phyloP scores from a whole-genome alignment of 306 rosid species.

The Rosa persica region DNA sequence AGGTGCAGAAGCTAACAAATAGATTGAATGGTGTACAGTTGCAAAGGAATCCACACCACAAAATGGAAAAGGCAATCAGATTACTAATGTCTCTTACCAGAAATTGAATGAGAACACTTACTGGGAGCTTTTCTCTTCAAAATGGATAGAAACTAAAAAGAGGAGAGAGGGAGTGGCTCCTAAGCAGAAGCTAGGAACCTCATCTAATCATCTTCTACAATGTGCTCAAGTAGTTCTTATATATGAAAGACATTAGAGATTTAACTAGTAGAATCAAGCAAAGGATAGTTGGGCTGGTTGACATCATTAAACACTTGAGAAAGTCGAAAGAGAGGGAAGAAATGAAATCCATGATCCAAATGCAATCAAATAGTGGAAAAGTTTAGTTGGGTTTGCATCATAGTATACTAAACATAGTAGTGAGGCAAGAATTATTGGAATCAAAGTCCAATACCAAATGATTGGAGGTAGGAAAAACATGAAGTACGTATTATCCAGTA shows the following conservation, averaged over 20 bases:
- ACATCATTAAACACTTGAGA: neutral
- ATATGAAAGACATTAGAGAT: neutral
- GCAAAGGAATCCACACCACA: slow-evolving; percentile 6
- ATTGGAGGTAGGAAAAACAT: neutral
- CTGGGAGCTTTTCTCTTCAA: neutral
- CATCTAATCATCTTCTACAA: neutral
- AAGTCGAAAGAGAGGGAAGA: neutral
- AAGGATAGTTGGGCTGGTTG: neutral
- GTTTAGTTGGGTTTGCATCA: neutral
- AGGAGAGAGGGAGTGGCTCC: neutral
- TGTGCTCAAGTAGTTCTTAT: neutral
- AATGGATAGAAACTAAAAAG: neutral
- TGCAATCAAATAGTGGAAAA: neutral
- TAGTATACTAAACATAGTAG: neutral
- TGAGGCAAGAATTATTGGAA: slow-evolving; percentile 4
- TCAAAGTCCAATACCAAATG: neutral
- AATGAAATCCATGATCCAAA: neutral
- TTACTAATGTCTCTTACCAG: neutral
- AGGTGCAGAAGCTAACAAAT: neutral
- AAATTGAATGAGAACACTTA: neutral
- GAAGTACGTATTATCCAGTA: neutral
- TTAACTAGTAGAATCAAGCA: neutral
- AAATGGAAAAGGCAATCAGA: neutral
- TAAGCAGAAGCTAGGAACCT: neutral
- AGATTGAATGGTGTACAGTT: neutral